Evolutionary conservation across 345 rosid genomes (phyloP), one percentile per base, ranked within the genome.

Genomic region (Sonneratia alba): DNA sequence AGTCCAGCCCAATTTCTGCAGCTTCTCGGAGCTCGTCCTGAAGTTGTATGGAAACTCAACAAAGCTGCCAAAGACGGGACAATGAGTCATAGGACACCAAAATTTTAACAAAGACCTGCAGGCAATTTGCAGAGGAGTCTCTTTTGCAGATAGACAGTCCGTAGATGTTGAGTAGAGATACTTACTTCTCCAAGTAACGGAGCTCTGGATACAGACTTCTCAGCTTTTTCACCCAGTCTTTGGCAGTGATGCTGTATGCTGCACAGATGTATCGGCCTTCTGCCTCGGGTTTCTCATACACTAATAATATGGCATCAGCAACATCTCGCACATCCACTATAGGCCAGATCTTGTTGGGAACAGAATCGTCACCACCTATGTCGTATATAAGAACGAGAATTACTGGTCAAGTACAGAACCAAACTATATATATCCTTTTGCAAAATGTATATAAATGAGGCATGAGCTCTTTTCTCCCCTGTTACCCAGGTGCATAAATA

Each of bases 1-100:
- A 66, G 68, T 79, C 95, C 89, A 89, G 21, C 91, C 90, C 47
- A 85, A 75, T 62, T 64, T 80, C 77, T 82, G 73, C 68, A 74
- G 66, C 53, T 69, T 74, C 57, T 57, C 77, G 4, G 69, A 69
- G 68, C 72, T 74, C n/a, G 45, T 3, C 77, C 19, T 61, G n/a
- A 10, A 34, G 10, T 32, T 69, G 16, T 78, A 76, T 43, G 69
- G 83, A 22, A 18, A 74, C 71, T 75, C 81, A 0, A 48, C 68
- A 76, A 74, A 87, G 27, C 92, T 87, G 77, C 56, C 66, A 78
- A 80, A 62, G 13, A 73, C 70, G 6, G 9, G 8, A 4, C 22
- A 18, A 8, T 3, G 22, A 3, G 59, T 19, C 22, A 19, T 18
- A 53, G 22, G n/a, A 18, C 59, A 19, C n/a, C 3, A 43, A 27